A percentile compares a stretch with the other conserved stretches of the same genome.
These are phyloP conservation scores for Kazachstania taianensis DNA, from an alignment of 805 yeast species.

Conservation along the genomic window DNA sequence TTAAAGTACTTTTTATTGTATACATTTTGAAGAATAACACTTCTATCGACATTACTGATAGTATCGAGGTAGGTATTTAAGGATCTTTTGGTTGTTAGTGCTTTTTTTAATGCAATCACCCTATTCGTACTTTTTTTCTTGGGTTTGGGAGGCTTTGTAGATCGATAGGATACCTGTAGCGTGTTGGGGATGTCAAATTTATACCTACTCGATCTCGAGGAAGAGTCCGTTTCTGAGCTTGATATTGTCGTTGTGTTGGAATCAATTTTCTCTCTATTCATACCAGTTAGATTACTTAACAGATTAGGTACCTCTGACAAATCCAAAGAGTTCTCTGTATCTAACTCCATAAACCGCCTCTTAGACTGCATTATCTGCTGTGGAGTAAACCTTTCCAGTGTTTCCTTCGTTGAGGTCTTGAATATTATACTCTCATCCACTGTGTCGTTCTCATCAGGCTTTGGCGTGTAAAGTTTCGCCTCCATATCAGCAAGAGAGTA, in stretches of 20 bases:
- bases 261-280: constrained; percentile 24
- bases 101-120: constrained; percentile 23
- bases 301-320: constrained; percentile 23
- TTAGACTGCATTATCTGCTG: constrained; percentile 25
- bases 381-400: constrained; percentile 19
- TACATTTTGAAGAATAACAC: constrained; percentile 24
- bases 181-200: constrained; percentile 26
- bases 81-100: constrained; percentile 22
- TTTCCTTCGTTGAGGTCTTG: constrained; percentile 8
- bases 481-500: constrained; percentile 29
- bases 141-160: constrained; percentile 27
- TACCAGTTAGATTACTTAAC: constrained; percentile 23
- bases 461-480: constrained; percentile 19
- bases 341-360: constrained; percentile 26
- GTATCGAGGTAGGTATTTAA: constrained; percentile 26
- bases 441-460: constrained; percentile 6
- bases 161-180: constrained; percentile 22
- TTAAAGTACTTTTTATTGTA: constrained; percentile 27
- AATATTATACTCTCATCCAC: constrained; percentile 3
- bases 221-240: constrained; percentile 6
- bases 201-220: constrained; percentile 14
- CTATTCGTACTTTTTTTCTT: constrained; percentile 26
- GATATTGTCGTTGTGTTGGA: constrained; percentile 11
- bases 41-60: constrained; percentile 23
- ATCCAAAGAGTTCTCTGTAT: constrained; percentile 24